phyloP scores from a whole-genome alignment of 2,329 filamentous ascomycete species.

The Colletotrichum higginsianum region DNA sequence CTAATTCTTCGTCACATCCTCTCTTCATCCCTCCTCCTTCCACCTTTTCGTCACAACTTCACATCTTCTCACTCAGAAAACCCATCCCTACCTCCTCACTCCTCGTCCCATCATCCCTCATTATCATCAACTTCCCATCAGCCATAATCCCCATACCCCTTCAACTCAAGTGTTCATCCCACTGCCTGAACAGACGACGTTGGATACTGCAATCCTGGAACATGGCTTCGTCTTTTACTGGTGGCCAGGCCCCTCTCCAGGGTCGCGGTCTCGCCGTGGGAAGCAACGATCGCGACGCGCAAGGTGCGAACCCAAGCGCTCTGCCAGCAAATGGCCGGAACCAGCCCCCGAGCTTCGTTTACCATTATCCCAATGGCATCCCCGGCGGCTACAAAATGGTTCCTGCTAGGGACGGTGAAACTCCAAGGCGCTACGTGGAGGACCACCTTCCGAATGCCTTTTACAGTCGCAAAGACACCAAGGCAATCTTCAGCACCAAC shows the following conservation, averaged over 20 bases:
- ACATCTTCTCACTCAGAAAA: not conserved
- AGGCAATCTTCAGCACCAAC: conserved; percentile 58
- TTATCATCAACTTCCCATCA: conserved; percentile 9
- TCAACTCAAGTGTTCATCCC: not conserved
- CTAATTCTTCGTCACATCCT: not conserved
- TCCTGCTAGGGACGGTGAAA: conserved; percentile 45
- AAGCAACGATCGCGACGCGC: not conserved
- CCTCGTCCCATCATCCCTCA: not conserved
- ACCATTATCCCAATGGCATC: conserved; percentile 54
- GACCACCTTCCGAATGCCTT: conserved; percentile 54
- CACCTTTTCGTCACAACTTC: not conserved
- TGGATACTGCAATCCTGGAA: conserved; percentile 5
- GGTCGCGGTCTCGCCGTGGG: not conserved
- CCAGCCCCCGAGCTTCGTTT: conserved; percentile 43
- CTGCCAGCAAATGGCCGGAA: conserved; percentile 3
- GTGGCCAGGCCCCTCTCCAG: conserved; percentile 3
- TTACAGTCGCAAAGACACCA: conserved; percentile 52
- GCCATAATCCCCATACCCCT: not conserved
- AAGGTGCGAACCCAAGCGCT: not conserved
- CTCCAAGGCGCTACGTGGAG: conserved; percentile 52
- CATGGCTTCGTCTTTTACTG: conserved; percentile 23
- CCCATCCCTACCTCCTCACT: not conserved
- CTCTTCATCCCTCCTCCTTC: not conserved
- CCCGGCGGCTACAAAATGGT: conserved; percentile 54
- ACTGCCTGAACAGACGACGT: not conserved